Base-by-base conservation (phyloP, 345 rosid species). In the Xanthoceras sorbifolium region DNA sequence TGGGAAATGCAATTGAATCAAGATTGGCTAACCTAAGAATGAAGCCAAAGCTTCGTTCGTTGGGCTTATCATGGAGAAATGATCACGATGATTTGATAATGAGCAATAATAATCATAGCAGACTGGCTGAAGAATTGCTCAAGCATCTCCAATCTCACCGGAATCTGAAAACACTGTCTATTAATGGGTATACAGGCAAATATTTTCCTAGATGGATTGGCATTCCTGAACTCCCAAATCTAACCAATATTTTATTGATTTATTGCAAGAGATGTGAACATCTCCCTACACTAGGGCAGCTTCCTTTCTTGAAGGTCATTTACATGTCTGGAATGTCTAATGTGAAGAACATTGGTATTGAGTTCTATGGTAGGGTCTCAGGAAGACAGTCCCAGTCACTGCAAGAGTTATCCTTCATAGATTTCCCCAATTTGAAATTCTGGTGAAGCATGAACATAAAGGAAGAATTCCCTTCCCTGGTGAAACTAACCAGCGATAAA, bases 231-330 rank as follows among this genome's bases (percentile, higher is more conserved):
- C 72, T 82, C 52, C 67, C 76, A 11, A 79, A 71, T 62, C 50
- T 85, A 32, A 69, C 65, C 23, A 54, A 70, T 54, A 36, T 74
- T 2, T 55, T 29, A 6, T 29, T 71, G 73, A 22, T 69, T 3
- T 57, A 63, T 34, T 68, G 77, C 12, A 64, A 7, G 31, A 76
- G 73, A 29, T 78, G 76, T 54, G 31, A 38, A 17, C 18, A 72
- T 50, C 81, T 77, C 20, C 85, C 84, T 42, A 6, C 48, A 17
- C 48, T 85, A 2, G 84, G 83, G 50, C 46, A 77, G 22, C 80
- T 85, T 29, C 78, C 75, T n/a, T 60, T 42, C 61, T 79, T 82
- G 8, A 69, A 77, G 69, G n/a, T 34, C 59, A 74, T 82, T 1
- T 17, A 64, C 72, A 32, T 82, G 25, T 36, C 29, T 26, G 75